Percentiles rank a stretch among this genome's conserved stretches.
Conservation (phyloP, 805 yeast species). For the Aciculoconidium aculeatum region DNA sequence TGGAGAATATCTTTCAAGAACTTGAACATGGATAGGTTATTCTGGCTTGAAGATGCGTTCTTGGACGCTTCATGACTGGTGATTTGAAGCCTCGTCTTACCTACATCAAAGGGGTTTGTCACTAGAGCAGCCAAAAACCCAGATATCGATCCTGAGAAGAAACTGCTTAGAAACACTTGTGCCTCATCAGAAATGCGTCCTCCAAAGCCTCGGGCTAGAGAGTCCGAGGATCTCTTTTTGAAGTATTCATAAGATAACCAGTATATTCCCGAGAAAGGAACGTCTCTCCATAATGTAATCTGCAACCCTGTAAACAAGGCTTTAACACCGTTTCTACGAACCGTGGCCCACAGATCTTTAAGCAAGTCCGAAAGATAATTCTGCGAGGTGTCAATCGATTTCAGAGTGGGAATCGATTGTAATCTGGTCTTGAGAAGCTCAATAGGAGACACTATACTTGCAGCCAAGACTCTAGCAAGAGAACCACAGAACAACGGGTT, state of each 20-base stretch:
- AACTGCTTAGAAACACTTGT: conserved; percentile 55
- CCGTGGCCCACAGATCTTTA: conserved; percentile 46
- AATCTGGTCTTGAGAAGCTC: conserved; percentile 84
- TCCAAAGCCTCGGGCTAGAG: background rate
- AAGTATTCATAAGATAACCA: conserved; percentile 78
- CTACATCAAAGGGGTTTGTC: conserved; percentile 96
- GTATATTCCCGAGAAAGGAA: conserved; percentile 91
- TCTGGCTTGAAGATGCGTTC: conserved; percentile 5
- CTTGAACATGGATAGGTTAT: conserved; percentile 55
- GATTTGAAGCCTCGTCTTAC: conserved; percentile 83
- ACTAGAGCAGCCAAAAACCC: conserved; percentile 81
- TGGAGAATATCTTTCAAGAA: conserved; percentile 58
- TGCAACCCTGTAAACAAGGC: conserved; percentile 80
- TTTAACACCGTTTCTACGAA: conserved; percentile 50
- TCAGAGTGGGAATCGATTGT: conserved; percentile 73
- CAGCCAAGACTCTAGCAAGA: conserved; percentile 74
- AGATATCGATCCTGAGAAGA: conserved; percentile 75
- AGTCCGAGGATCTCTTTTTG: conserved; percentile 21
- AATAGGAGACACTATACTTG: conserved; percentile 79
- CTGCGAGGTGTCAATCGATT: conserved; percentile 9
- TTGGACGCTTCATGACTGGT: conserved; percentile 30
- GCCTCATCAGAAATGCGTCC: conserved; percentile 19
- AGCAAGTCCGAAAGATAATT: conserved; percentile 41
- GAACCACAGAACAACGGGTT: conserved; percentile 87
- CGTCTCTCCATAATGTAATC: conserved; percentile 93